Base-by-base conservation (phyloP, 768 basidiomycete species). In the Lepiota venenata region DNA sequence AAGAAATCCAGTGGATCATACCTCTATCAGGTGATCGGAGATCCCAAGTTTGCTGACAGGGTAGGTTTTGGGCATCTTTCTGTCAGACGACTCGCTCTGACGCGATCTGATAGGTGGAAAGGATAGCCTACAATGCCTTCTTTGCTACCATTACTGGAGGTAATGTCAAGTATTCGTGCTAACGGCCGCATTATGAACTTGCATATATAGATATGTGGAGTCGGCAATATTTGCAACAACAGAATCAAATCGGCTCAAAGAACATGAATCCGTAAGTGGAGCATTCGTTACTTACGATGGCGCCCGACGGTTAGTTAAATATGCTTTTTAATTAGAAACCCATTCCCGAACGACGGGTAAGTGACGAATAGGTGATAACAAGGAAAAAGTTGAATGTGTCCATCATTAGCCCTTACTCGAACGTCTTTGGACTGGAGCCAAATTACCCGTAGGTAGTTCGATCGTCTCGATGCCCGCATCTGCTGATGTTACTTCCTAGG, bases 201-300 rank as follows among this genome's bases (percentile, higher is more conserved):
- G 21, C 11, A 11, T 36, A 16, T 20, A 3, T 42, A 80, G 79
- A 76, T 59, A 82, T 83, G 77, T 82, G 79, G 80, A 74, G 78
- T 0, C 70, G 79, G 12, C 81, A 83, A 62, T 84, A 83, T 58
- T 65, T 82, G 14, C 82, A 83, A 56, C 76, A 83, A 59, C 76
- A 80, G 61, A 84, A 81, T 58, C 81, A 83, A 60, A 75, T 83
- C 37, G 77, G 76, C 0, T 71, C 79, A 14, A 73, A 76, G 64
- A 81, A 81, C 58, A 82, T 81, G 80, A 75, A 67, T 15, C 75
- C 73, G 77, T 77, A 41, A 59, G 73, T 55, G 36, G 5, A 25
- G 5, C 38, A 15, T 16, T 32, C 11, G 15, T 22, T 15, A 11
- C 32, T 32, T 32, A 2, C 10, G 2, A 32, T 11, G 37, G n/a